Base-by-base conservation (phyloP, 1,284 basidiomycete genomes). In the Exobasidium cylindrosporum region DNA sequence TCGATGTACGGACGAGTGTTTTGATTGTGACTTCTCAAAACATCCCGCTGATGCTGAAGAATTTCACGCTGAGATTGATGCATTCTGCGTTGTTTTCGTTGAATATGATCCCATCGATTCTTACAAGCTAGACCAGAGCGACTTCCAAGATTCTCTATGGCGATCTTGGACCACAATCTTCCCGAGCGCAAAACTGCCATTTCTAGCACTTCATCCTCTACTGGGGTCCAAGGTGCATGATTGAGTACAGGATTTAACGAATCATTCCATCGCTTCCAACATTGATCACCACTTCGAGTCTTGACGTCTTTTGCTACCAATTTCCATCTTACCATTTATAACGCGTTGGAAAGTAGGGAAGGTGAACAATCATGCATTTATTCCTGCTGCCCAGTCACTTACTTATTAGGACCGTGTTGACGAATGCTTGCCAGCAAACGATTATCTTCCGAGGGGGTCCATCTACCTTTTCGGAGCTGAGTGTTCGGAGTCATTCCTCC, bases 231-330 rank as follows among this genome's bases (percentile, higher is more conserved):
- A 17, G 32, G 55, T 21, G 29, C 17, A 30, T 57, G 55, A 4
- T 47, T 57, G 21, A 57, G 14, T 2, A 32, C 29, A 24, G 55
- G 55, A 17, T 57, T 32, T 10, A 57, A 32, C n/a, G 55, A 43
- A 26, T 57, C 55, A 17, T 57, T 57, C 55, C 55, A 57, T 4
- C 55, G 11, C 35, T 57, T 57, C 35, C 55, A 45, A 21, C 55
- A 57, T 47, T 57, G 55, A 47, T 57, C 55, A n/a, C 35, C 32
- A 14, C 21, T 57, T 26, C 55, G 50, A 24, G 55, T 57, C 11
- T 17, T 17, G 23, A 57, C 55, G 21, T 45, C 55, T 7, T 46
- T 2, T 6, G 55, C 55, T 13, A 55, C 53, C 32, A 31, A 13
- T 28, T 55, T 55, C 53, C 53, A 55, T 55, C 47, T 50, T n/a